phyloP scores from a whole-genome alignment of 2,329 filamentous ascomycete genomes.

The Neodidymelliopsis sp. region DNA sequence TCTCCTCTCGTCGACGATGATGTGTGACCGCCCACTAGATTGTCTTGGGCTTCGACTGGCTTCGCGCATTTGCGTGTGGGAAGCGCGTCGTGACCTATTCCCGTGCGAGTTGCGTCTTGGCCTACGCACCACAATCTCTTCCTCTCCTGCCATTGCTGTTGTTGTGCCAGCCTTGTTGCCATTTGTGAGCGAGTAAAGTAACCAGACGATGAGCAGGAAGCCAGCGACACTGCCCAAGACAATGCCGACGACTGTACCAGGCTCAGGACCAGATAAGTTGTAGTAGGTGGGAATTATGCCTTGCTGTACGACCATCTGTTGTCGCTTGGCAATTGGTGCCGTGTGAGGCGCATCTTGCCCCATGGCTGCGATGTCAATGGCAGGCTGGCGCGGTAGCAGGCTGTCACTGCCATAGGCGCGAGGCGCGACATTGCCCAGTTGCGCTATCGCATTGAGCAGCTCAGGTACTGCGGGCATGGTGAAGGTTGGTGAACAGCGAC shows the following conservation, averaged over 20 bases:
- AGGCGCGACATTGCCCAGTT: slow-evolving; percentile 33
- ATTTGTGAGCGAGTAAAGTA: slow-evolving; percentile 55
- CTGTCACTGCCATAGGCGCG: slow-evolving; percentile 23
- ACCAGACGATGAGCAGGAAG: slow-evolving; percentile 62
- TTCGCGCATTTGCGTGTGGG: slow-evolving; percentile 46
- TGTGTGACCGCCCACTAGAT: slow-evolving; percentile 39
- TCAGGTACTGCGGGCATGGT: slow-evolving; percentile 41
- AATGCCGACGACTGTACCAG: slow-evolving; percentile 68
- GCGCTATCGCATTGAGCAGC: slow-evolving; percentile 28
- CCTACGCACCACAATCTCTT: slow-evolving; percentile 64
- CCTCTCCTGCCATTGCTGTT: slow-evolving; percentile 55
- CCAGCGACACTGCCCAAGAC: slow-evolving; percentile 62
- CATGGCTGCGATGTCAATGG: slow-evolving; percentile 21
- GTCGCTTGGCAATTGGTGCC: slow-evolving; percentile 26
- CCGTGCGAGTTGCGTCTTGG: slow-evolving; percentile 40
- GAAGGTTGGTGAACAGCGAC: slow-evolving; percentile 17
- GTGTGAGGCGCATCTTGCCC: slow-evolving; percentile 20
- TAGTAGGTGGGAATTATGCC: slow-evolving; percentile 69
- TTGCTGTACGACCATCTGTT: slow-evolving; percentile 27
- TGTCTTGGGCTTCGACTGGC: slow-evolving; percentile 48
- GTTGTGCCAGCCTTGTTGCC: slow-evolving; percentile 38
- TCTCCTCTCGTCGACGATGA: slow-evolving; percentile 50
- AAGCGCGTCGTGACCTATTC: slow-evolving; percentile 40
- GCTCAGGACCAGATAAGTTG: slow-evolving; percentile 59
- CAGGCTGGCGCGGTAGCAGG: slow-evolving; percentile 28